These are phyloP conservation scores for Phytophthora agathidicida DNA, from an alignment of 352 stramenopile species.

Conservation along the genomic window DNA sequence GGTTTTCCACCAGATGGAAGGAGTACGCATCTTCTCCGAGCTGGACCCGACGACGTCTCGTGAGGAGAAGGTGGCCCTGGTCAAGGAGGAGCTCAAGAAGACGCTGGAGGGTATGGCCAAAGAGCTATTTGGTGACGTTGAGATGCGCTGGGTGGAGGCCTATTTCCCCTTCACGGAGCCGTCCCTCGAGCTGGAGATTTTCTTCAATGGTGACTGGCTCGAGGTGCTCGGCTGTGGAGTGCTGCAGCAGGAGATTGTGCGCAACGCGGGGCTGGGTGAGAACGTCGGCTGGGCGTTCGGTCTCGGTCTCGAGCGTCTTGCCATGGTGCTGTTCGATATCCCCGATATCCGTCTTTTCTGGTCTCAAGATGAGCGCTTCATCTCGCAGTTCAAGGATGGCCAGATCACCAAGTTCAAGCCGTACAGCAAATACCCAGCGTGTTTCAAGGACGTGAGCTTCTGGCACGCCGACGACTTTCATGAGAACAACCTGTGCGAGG, in stretches of 20 bases:
- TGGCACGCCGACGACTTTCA: constrained; percentile 93
- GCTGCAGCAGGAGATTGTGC: constrained; percentile 95
- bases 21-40: constrained; percentile 95
- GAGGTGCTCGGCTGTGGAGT: constrained; percentile 99
- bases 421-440: constrained; percentile 99
- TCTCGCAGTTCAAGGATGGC: constrained; percentile 92
- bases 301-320: constrained; percentile 97
- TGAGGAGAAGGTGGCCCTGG: constrained; percentile 75
- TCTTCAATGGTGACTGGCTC: constrained; percentile 98
- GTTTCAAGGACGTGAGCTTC: constrained; percentile 99
- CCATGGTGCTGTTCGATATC: constrained; percentile 99
- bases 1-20: constrained; percentile 99
- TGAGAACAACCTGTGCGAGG: constrained; percentile 98
- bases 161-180: constrained; percentile 99
- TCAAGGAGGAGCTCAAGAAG: constrained; percentile 95
- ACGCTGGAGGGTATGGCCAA: constrained; percentile 95
- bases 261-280: constrained; percentile 85
- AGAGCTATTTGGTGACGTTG: constrained; percentile 91
- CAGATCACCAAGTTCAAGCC: constrained; percentile 97
- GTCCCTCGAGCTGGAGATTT: constrained; percentile 99
- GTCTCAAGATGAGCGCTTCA: constrained; percentile 95
- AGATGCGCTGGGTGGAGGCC: constrained; percentile 98
- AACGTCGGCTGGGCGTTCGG: constrained; percentile 98
- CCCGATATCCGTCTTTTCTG: constrained; percentile 99
- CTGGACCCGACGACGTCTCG: constrained; percentile 56